Conservation (phyloP, 2,329 filamentous ascomycete genomes). For the Cladophialophora immunda region DNA sequence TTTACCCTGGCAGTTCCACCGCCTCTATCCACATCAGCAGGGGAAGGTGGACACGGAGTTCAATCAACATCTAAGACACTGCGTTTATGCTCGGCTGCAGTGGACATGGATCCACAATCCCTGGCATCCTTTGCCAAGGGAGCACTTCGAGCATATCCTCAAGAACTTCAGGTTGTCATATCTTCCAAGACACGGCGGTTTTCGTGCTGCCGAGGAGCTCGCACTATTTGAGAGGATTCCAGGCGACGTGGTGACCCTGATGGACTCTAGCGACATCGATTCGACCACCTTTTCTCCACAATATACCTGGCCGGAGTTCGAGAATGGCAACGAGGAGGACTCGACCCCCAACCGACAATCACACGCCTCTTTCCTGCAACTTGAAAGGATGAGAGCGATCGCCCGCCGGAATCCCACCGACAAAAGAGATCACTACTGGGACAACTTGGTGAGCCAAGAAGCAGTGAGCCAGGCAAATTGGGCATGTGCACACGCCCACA, state of each 20-base stretch:
- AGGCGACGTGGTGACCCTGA: neutral
- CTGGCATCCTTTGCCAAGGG: neutral
- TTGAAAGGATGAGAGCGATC: neutral
- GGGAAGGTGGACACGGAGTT: conserved; percentile 18
- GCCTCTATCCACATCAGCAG: conserved; percentile 18
- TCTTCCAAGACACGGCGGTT: neutral
- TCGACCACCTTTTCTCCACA: conserved; percentile 13
- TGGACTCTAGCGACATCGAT: conserved; percentile 2
- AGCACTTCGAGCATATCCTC: neutral
- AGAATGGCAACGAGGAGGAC: conserved; percentile 12
- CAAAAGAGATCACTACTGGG: conserved; percentile 24
- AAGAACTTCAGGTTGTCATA: neutral
- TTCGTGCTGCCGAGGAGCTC: neutral
- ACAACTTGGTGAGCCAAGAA: conserved; percentile 29
- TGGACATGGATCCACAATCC: conserved; percentile 23
- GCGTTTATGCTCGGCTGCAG: conserved; percentile 27
- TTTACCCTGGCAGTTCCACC: conserved; percentile 29
- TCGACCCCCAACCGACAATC: neutral
- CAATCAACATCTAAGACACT: conserved; percentile 20
- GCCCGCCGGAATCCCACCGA: neutral
- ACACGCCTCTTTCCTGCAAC: neutral
- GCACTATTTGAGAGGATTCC: conserved; percentile 23
- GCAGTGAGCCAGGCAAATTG: conserved; percentile 31
- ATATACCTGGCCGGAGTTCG: conserved; percentile 22
- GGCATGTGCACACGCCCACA: conserved; percentile 23